Evolutionary conservation across 176 grass and related monocot genomes (phyloP).

Genomic region (Phoenix dactylifera): DNA sequence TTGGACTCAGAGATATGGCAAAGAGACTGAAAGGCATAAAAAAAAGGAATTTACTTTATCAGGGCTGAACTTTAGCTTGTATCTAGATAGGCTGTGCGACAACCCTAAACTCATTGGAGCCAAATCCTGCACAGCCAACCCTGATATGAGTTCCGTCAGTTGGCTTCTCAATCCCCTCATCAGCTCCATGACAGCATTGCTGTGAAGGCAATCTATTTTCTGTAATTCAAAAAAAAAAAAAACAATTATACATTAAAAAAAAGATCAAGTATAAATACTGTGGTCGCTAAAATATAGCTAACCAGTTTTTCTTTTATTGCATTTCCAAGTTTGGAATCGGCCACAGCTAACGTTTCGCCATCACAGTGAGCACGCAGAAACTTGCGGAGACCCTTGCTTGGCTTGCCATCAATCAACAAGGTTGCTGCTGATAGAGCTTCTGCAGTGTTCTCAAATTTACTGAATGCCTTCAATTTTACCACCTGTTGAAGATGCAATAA

Average conservation of each 20-base stretch:
- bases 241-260: neutral
- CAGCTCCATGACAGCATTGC: constrained; percentile 75
- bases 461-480: constrained; percentile 90
- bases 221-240: constrained; percentile 10
- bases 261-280: neutral
- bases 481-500: constrained; percentile 34
- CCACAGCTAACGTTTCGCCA: constrained; percentile 79
- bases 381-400: constrained; percentile 78
- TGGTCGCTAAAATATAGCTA: constrained; percentile 1
- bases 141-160: constrained; percentile 75
- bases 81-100: constrained; percentile 87
- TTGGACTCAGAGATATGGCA: too few species aligned
- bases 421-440: constrained; percentile 83
- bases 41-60: constrained; percentile 46
- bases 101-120: constrained; percentile 84
- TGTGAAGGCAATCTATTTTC: constrained; percentile 93
- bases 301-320: constrained; percentile 87
- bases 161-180: constrained; percentile 86
- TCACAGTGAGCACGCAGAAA: constrained; percentile 74
- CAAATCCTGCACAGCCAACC: constrained; percentile 67
- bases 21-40: too few species aligned
- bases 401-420: constrained; percentile 84
- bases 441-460: constrained; percentile 89
- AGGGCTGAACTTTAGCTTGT: constrained; percentile 93
- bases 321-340: constrained; percentile 87